Evolutionary conservation across 495 filamentous ascomycete species (phyloP).

Genomic region (Endocarpon pusillum): DNA sequence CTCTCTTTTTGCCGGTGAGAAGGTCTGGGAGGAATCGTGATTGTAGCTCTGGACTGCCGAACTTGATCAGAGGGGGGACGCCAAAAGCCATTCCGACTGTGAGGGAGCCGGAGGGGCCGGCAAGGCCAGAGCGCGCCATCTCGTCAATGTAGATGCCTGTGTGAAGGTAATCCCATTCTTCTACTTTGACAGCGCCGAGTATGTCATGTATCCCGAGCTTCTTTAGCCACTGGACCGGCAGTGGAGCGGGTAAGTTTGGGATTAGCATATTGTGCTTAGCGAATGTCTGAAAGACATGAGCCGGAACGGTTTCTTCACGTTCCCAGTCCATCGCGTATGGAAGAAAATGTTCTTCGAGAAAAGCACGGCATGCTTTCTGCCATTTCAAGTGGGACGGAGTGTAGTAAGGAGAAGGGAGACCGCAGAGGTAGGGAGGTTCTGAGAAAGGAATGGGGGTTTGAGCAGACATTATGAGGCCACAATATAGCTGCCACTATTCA

Average conservation of each 20-base stretch:
- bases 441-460: conserved; percentile 49
- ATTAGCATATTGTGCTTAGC: conserved; percentile 44
- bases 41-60: conserved; percentile 39
- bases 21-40: conserved; percentile 48
- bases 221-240: conserved; percentile 51
- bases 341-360: conserved; percentile 41
- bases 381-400: conserved; percentile 39
- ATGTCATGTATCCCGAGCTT: conserved; percentile 45
- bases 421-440: conserved; percentile 52
- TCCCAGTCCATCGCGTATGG: conserved; percentile 52
- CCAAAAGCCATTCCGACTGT: conserved; percentile 58
- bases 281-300: conserved; percentile 43
- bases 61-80: conserved; percentile 52
- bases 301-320: conserved; percentile 38
- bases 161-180: conserved; percentile 61
- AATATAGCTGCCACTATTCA: no score
- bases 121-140: conserved; percentile 45
- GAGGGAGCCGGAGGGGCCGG: conserved; percentile 39
- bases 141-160: conserved; percentile 53
- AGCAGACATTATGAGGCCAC: no score
- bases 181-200: conserved; percentile 46
- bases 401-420: conserved; percentile 56
- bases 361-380: conserved; percentile 49
- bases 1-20: conserved; percentile 44
- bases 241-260: conserved; percentile 44